These are phyloP conservation scores for Myriosclerotinia scirpicola DNA, from an alignment of 2,329 filamentous ascomycete species.

Conservation along the genomic window DNA sequence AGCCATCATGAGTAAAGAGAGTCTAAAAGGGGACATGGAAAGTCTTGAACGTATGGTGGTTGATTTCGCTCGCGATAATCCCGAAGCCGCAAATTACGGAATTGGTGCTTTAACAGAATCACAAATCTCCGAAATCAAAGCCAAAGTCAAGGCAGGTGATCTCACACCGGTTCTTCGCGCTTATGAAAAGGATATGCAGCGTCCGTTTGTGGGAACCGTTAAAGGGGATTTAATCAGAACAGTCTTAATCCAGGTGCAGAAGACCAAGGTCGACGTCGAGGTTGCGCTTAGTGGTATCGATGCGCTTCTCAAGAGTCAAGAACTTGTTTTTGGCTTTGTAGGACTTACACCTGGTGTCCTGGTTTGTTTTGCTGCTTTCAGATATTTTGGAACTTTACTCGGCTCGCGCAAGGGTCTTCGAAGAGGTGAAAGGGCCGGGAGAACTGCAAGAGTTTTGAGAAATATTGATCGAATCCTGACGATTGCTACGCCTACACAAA, in stretches of 20 bases:
- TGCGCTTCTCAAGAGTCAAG: constrained; percentile 89
- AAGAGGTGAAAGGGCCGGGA: constrained; percentile 63
- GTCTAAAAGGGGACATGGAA: constrained; percentile 82
- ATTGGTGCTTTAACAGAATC: constrained; percentile 57
- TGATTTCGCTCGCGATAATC: constrained; percentile 86
- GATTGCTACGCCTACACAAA: constrained; percentile 66
- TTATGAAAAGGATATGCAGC: constrained; percentile 85
- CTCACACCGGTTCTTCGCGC: constrained; percentile 87
- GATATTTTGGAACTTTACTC: constrained; percentile 70
- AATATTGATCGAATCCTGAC: constrained; percentile 83
- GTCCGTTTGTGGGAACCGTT: constrained; percentile 78
- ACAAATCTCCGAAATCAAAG: constrained; percentile 72
- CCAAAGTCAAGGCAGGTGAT: constrained; percentile 86
- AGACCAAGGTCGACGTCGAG: constrained; percentile 98
- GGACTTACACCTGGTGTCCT: constrained; percentile 91
- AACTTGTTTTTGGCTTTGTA: constrained; percentile 96
- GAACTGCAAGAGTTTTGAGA: constrained; percentile 74
- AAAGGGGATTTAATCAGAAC: constrained; percentile 85
- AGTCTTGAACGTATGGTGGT: constrained; percentile 98
- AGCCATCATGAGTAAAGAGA: constrained; percentile 93
- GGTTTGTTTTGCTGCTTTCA: constrained; percentile 71
- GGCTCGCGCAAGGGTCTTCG: constrained; percentile 69
- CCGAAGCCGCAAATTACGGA: constrained; percentile 55
- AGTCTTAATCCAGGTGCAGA: constrained; percentile 93
- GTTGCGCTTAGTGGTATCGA: constrained; percentile 96